These are phyloP conservation scores for Coemansia sp. DNA, from an alignment of 192 early-diverging fungal genomes.

Conservation along the genomic window DNA sequence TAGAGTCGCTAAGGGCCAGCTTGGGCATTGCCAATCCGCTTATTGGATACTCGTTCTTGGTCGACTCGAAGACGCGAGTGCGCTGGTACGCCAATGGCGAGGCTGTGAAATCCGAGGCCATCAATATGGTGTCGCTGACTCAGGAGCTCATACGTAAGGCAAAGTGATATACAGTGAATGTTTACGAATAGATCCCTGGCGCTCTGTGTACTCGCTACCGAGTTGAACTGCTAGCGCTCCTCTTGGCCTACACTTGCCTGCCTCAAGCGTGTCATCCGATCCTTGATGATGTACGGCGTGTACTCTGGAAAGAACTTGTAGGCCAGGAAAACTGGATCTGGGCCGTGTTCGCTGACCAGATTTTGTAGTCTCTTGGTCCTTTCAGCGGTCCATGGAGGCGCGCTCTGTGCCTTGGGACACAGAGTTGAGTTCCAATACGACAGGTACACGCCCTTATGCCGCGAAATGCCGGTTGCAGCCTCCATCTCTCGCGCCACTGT, in stretches of 20 bases:
- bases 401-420: slow-evolving; percentile 21
- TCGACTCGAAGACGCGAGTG: slow-evolving; percentile 38
- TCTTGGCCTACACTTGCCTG: background rate
- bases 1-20: slow-evolving; percentile 36
- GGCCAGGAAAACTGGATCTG: slow-evolving; percentile 34
- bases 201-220: background rate
- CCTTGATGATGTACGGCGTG: slow-evolving; percentile 13
- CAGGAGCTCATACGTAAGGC: slow-evolving; percentile 24
- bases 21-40: slow-evolving; percentile 53
- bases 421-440: slow-evolving; percentile 12
- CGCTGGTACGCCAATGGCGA: slow-evolving; percentile 57
- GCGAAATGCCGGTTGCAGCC: background rate
- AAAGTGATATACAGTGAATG: background rate
- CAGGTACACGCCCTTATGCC: background rate
- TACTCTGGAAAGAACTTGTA: slow-evolving; percentile 47
- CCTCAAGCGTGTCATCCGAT: background rate
- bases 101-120: slow-evolving; percentile 32
- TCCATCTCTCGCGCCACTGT: slow-evolving; percentile 18
- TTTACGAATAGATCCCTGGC: background rate
- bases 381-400: slow-evolving; percentile 24
- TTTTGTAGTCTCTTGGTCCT: slow-evolving; percentile 4
- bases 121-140: slow-evolving; percentile 35
- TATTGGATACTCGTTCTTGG: slow-evolving; percentile 51
- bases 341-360: slow-evolving; percentile 19
- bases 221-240: background rate